Evolutionary conservation across 2,329 filamentous ascomycete genomes (phyloP).

Genomic region (Fusarium mexicanum): DNA sequence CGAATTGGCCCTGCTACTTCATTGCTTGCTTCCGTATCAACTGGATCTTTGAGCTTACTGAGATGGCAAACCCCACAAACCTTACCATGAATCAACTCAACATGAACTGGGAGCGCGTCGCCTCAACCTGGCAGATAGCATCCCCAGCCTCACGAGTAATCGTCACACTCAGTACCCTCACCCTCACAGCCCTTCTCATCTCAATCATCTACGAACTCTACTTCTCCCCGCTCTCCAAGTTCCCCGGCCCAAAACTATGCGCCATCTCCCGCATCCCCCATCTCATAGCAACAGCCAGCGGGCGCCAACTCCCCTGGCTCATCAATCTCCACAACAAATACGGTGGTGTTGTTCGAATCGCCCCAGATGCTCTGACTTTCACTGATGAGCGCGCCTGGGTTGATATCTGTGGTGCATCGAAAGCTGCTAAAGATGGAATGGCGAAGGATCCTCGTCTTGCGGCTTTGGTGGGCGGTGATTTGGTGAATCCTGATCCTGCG

Average conservation of each 20-base stretch:
- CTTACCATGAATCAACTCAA: neutral
- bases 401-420: neutral
- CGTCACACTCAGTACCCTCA: neutral
- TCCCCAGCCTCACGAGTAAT: neutral
- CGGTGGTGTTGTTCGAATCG: neutral
- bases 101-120: neutral
- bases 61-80: neutral
- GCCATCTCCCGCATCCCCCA: neutral
- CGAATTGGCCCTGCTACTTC: neutral
- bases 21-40: too few relatives aligned
- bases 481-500: neutral
- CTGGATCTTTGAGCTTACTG: accelerated
- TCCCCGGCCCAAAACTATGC: neutral
- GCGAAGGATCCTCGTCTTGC: conserved; percentile 1
- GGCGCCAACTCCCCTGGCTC: neutral
- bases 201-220: neutral
- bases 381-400: conserved; percentile 1
- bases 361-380: neutral
- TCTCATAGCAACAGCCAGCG: neutral
- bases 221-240: neutral
- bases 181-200: neutral
- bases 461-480: neutral
- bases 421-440: neutral
- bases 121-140: neutral
- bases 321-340: neutral